Evolutionary conservation across 257 asterid genomes (phyloP).

Genomic region (Knoxia roxburghii): DNA sequence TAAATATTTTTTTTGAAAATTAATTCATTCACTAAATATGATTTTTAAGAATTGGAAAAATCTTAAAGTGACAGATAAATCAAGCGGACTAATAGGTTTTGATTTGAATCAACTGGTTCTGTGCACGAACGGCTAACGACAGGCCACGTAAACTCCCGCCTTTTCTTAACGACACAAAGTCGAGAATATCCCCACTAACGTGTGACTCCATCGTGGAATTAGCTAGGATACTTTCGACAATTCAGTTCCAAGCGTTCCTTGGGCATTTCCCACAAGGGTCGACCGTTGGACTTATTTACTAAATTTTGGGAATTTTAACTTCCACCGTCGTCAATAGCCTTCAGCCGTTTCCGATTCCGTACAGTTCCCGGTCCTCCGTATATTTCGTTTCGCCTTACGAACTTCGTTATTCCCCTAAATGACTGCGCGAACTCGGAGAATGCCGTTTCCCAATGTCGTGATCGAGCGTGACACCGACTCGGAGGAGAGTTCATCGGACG

Average conservation of each 20-base stretch:
- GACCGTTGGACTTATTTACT: slow-evolving; percentile 2
- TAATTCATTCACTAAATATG: too few relatives aligned
- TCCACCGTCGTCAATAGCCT: background rate
- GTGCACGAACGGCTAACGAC: slow-evolving; percentile 12
- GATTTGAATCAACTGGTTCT: too few relatives aligned
- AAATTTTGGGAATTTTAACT: background rate
- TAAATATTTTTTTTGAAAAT: too few relatives aligned
- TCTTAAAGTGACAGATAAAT: too few relatives aligned
- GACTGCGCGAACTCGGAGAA: slow-evolving; percentile 63
- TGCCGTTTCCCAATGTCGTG: slow-evolving; percentile 59
- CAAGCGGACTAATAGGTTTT: too few relatives aligned
- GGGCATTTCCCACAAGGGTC: background rate
- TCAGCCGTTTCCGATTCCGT: too few relatives aligned
- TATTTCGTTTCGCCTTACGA: background rate
- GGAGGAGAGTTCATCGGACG: slow-evolving; percentile 62
- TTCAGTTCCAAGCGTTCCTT: background rate
- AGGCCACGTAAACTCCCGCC: slow-evolving; percentile 40
- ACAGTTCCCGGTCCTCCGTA: background rate
- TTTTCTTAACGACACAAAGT: background rate
- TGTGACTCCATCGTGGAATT: background rate
- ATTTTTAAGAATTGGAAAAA: too few relatives aligned
- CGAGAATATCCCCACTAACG: slow-evolving; percentile 3
- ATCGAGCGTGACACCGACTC: slow-evolving; percentile 68
- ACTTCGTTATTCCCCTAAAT: slow-evolving; percentile 22
- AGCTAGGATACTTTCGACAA: slow-evolving; percentile 10